Conservation (phyloP, 108 stramenopile species). For the Fragilaria crotonensis region DNA sequence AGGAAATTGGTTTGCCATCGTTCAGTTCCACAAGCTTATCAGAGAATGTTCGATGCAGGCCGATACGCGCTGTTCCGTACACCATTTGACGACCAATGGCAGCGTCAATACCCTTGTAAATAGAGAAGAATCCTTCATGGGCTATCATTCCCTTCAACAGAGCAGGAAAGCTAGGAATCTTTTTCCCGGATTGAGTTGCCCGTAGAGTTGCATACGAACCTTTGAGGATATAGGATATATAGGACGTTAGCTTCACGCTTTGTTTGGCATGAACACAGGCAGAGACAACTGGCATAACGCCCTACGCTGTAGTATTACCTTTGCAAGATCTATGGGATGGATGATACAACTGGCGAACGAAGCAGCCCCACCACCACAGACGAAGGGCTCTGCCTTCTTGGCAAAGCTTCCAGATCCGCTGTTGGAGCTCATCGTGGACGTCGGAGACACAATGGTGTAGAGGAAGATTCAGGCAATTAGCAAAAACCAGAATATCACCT, state of each 20-base stretch:
- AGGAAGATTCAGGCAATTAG: too few species aligned
- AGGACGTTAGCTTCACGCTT: too few species aligned
- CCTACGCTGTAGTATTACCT: too few species aligned
- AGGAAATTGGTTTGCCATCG: constrained; percentile 44
- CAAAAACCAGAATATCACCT: too few species aligned
- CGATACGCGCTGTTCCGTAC: constrained; percentile 98
- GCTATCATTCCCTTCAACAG: constrained; percentile 73
- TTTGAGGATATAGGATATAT: neutral
- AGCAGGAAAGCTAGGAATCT: constrained; percentile 62
- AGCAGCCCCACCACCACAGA: constrained; percentile 91
- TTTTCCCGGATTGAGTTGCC: constrained; percentile 90
- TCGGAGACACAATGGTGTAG: too few species aligned
- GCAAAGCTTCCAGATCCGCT: constrained; percentile 24
- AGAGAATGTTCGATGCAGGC: constrained; percentile 92
- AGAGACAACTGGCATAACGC: too few species aligned
- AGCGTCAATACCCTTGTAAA: constrained; percentile 95
- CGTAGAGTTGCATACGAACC: constrained; percentile 89
- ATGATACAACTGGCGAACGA: constrained; percentile 90
- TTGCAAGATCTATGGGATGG: constrained; percentile 97
- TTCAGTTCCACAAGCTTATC: constrained; percentile 47
- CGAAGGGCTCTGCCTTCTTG: constrained; percentile 74
- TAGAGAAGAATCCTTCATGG: constrained; percentile 60
- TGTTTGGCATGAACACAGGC: too few species aligned
- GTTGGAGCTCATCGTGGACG: neutral
- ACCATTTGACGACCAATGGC: constrained; percentile 95